A percentile compares a stretch with the other conserved stretches of the same genome.
Evolutionary conservation across 768 basidiomycete species (phyloP).

Genomic region (Suillus decipiens): DNA sequence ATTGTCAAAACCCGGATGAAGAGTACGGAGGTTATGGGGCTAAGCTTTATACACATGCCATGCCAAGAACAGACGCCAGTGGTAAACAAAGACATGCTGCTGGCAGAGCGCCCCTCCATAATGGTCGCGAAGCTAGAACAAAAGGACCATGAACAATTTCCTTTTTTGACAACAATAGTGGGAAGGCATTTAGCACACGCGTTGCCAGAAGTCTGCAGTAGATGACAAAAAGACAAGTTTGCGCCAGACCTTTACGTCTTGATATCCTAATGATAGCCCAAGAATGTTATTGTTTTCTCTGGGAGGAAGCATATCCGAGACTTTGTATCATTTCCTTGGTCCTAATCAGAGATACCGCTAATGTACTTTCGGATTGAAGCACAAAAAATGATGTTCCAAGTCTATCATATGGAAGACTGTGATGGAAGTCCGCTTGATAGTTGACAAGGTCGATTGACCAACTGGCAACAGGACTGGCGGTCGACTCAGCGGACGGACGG

Average conservation of each 20-base stretch:
- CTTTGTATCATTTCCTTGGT: background rate
- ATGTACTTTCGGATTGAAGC: background rate
- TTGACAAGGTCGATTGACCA: background rate
- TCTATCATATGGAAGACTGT: background rate
- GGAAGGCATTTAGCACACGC: constrained; percentile 7
- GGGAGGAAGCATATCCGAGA: background rate
- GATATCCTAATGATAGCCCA: background rate
- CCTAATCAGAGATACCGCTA: background rate
- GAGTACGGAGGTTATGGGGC: background rate
- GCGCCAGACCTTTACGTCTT: background rate
- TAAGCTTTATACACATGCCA: constrained; percentile 28
- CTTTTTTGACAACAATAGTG: constrained; percentile 34
- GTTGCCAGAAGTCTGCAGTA: background rate
- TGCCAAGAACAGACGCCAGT: constrained; percentile 6
- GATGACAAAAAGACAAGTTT: background rate
- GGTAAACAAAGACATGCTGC: constrained; percentile 22
- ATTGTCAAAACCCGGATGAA: constrained; percentile 40
- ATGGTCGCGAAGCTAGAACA: constrained; percentile 37
- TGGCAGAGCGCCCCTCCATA: constrained; percentile 7
- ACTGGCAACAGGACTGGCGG: background rate
- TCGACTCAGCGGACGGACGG: background rate
- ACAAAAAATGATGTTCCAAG: background rate
- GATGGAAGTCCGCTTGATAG: background rate
- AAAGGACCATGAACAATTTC: constrained; percentile 26
- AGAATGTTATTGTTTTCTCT: background rate